These are phyloP conservation scores for Chaetoscypha palmicola DNA, from an alignment of 2,329 filamentous ascomycete species.

Conservation along the genomic window DNA sequence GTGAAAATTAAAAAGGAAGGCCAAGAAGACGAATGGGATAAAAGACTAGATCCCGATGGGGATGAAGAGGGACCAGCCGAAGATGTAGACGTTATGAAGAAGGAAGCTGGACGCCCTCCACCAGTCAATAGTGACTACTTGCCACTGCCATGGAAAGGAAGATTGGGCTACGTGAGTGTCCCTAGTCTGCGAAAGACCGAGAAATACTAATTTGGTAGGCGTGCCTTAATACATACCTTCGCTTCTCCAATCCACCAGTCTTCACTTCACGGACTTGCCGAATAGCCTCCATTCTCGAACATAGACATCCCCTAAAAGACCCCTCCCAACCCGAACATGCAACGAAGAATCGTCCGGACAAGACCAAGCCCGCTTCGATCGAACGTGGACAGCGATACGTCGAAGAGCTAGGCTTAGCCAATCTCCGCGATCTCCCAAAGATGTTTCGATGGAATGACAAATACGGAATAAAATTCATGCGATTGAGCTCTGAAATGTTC, in stretches of 20 bases:
- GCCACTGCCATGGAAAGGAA: slow-evolving; percentile 83
- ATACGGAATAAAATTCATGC: slow-evolving; percentile 87
- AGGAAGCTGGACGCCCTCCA: slow-evolving; percentile 43
- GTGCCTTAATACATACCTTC: slow-evolving; percentile 87
- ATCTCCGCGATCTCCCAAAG: slow-evolving; percentile 75
- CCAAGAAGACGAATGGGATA: slow-evolving; percentile 23
- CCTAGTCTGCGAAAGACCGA: not conserved
- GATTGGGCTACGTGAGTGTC: slow-evolving; percentile 71
- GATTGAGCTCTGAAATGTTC: slow-evolving; percentile 93
- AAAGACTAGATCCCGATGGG: slow-evolving; percentile 25
- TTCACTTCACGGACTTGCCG: slow-evolving; percentile 90
- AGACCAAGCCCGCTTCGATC: slow-evolving; percentile 57
- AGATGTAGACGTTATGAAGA: slow-evolving; percentile 26
- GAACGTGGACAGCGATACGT: slow-evolving; percentile 66
- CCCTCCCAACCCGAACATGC: slow-evolving; percentile 70
- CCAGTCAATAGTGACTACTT: slow-evolving; percentile 77
- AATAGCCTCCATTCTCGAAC: slow-evolving; percentile 82
- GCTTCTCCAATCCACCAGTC: slow-evolving; percentile 71
- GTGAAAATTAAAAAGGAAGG: slow-evolving; percentile 24
- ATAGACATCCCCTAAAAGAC: slow-evolving; percentile 73
- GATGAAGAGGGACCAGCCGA: slow-evolving; percentile 24
- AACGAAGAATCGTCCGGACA: slow-evolving; percentile 81
- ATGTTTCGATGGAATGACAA: slow-evolving; percentile 89
- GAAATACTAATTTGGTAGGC: slow-evolving; percentile 45
- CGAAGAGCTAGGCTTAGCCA: slow-evolving; percentile 69